These are phyloP conservation scores for Hypoxylon sp. DNA, from an alignment of 2,329 filamentous ascomycete species.

Conservation along the genomic window DNA sequence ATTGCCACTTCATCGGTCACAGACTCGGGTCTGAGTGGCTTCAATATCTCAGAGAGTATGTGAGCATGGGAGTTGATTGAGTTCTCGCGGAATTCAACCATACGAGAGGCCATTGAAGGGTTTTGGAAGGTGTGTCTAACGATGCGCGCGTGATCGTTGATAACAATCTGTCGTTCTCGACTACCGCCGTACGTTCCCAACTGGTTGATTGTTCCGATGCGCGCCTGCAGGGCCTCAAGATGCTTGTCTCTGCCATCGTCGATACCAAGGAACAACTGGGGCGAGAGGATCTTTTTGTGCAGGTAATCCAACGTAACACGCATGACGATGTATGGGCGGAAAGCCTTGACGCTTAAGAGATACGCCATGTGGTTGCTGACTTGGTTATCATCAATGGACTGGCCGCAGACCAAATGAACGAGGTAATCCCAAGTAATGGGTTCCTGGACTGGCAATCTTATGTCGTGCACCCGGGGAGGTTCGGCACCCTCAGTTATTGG, in stretches of 20 bases:
- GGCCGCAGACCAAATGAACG: conserved; percentile 39
- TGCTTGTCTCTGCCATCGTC: conserved; percentile 49
- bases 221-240: conserved; percentile 49
- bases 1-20: conserved; percentile 40
- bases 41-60: conserved; percentile 48
- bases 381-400: conserved; percentile 32
- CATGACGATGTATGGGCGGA: conserved; percentile 51
- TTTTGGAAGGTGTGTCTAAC: conserved; percentile 46
- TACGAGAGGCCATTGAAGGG: neutral
- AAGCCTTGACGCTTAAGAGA: conserved; percentile 43
- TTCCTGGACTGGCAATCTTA: conserved; percentile 40
- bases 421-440: conserved; percentile 51
- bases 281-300: conserved; percentile 51
- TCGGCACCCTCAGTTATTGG: conserved; percentile 16
- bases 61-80: conserved; percentile 46
- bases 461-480: conserved; percentile 40
- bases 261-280: conserved; percentile 52
- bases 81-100: conserved; percentile 41
- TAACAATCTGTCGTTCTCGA: conserved; percentile 48
- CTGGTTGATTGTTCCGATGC: conserved; percentile 41
- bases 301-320: conserved; percentile 53
- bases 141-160: conserved; percentile 53
- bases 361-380: conserved; percentile 48
- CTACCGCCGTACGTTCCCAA: neutral
- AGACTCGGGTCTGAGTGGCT: conserved; percentile 46